Conservation (phyloP, 2,329 filamentous ascomycete genomes). For the Thielaviopsis musarum region DNA sequence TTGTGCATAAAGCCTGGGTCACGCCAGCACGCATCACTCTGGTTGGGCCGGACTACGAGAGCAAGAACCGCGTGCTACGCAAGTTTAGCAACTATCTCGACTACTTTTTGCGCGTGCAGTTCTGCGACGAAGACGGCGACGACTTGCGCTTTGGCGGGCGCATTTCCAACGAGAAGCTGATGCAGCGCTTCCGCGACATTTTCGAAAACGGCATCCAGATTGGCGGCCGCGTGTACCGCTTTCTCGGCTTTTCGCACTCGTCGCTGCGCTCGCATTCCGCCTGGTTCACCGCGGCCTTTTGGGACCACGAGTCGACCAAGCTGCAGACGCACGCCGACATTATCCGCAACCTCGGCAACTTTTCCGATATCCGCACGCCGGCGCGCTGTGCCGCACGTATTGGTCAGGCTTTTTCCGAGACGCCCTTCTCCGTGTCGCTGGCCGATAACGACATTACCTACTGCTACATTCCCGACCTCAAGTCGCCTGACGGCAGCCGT, state of each 20-base stretch:
- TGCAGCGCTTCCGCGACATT: slow-evolving; percentile 41
- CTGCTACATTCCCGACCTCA: slow-evolving; percentile 32
- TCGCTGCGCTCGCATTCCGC: slow-evolving; percentile 55
- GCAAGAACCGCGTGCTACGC: slow-evolving; percentile 55
- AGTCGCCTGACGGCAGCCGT: slow-evolving; percentile 28
- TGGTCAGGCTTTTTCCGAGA: slow-evolving; percentile 59
- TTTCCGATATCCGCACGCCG: slow-evolving; percentile 31
- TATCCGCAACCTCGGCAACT: slow-evolving; percentile 32
- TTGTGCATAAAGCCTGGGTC: slow-evolving; percentile 25
- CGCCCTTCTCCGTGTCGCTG: slow-evolving; percentile 43
- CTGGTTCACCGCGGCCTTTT: slow-evolving; percentile 41
- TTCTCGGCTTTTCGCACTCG: slow-evolving; percentile 67
- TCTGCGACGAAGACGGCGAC: slow-evolving; percentile 57
- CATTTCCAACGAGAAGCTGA: slow-evolving; percentile 30
- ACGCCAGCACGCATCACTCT: slow-evolving; percentile 43
- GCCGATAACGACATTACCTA: slow-evolving; percentile 21
- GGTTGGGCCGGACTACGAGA: slow-evolving; percentile 46
- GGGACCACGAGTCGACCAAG: slow-evolving; percentile 17
- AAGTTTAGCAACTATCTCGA: slow-evolving; percentile 42
- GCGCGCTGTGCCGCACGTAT: slow-evolving; percentile 43
- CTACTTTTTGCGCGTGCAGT: slow-evolving; percentile 53
- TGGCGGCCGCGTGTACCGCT: slow-evolving; percentile 44
- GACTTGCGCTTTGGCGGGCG: slow-evolving; percentile 32
- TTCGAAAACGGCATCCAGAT: slow-evolving; percentile 44
- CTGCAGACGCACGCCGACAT: slow-evolving; percentile 26